Evolutionary conservation across 2,329 filamentous ascomycete species (phyloP).

Genomic region (Chrysosphaeria jannelii): DNA sequence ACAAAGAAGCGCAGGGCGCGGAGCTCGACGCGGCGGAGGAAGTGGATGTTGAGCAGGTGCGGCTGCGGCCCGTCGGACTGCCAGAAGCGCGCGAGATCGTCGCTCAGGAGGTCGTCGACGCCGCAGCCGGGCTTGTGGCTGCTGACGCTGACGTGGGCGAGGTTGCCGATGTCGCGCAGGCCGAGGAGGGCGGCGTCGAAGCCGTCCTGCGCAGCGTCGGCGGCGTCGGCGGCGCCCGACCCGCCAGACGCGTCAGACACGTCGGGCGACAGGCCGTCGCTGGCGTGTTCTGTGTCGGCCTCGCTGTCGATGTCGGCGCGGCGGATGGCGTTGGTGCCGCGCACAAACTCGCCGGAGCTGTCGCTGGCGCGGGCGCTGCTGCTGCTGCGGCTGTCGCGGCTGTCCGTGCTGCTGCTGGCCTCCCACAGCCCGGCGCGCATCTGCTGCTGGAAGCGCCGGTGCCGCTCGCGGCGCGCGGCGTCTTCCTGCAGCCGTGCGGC

Average conservation of each 20-base stretch:
- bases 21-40: constrained; percentile 56
- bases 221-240: constrained; percentile 2
- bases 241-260: too few relatives aligned
- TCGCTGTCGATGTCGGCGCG: too few relatives aligned
- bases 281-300: too few relatives aligned
- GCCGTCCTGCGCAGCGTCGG: constrained; percentile 4
- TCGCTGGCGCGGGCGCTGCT: too few relatives aligned
- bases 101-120: constrained; percentile 43
- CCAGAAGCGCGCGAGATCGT: constrained; percentile 48
- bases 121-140: constrained; percentile 57
- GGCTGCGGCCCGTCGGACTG: constrained; percentile 73
- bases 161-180: constrained; percentile 59
- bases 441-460: too few relatives aligned
- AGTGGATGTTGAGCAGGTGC: constrained; percentile 52
- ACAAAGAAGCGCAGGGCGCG: constrained; percentile 56
- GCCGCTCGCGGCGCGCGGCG: too few relatives aligned
- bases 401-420: too few relatives aligned
- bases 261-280: too few relatives aligned
- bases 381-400: too few relatives aligned
- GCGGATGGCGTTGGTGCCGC: too few relatives aligned
- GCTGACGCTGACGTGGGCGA: constrained; percentile 59
- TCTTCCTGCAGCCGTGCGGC: too few relatives aligned
- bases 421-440: too few relatives aligned
- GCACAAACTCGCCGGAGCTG: constrained; percentile 3
- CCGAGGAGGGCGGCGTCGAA: constrained; percentile 24